Evolutionary conservation across 805 yeast species (phyloP).

Genomic region (Candida nonsorbophila): DNA sequence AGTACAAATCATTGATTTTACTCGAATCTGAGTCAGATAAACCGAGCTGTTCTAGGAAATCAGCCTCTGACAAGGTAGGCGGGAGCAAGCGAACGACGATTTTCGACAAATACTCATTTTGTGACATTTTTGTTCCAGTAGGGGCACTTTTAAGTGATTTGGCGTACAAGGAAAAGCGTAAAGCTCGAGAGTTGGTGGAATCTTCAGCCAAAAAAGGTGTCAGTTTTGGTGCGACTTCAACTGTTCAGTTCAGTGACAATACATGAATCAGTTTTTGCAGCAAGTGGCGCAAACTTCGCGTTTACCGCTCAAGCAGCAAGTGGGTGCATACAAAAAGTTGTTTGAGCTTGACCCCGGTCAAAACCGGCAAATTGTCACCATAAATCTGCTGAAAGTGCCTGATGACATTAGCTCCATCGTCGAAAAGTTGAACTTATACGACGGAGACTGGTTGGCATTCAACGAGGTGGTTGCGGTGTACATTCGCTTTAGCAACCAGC

Average conservation of each 20-base stretch:
- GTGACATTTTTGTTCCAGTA: too few species aligned
- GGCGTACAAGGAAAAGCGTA: too few species aligned
- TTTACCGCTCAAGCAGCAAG: constrained; percentile 5
- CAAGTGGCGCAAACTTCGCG: constrained; percentile 2
- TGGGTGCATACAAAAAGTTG: constrained; percentile 4
- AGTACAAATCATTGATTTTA: constrained; percentile 19
- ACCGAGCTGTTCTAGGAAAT: constrained; percentile 17
- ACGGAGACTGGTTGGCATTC: constrained; percentile 43
- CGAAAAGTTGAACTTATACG: constrained; percentile 3
- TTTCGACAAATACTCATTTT: too few species aligned
- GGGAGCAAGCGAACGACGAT: constrained; percentile 42
- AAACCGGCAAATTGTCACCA: constrained; percentile 3
- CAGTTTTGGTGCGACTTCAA: too few species aligned
- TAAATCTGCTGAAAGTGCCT: too few species aligned
- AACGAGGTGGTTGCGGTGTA: constrained; percentile 41
- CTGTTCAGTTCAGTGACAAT: too few species aligned
- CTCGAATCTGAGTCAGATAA: constrained; percentile 7
- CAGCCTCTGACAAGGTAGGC: constrained; percentile 25
- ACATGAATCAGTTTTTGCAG: constrained; percentile 9
- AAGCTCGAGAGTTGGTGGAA: too few species aligned
- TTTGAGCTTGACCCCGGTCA: constrained; percentile 9
- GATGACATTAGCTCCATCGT: constrained; percentile 1
- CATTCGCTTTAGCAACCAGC: constrained; percentile 41
- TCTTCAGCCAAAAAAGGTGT: too few species aligned
- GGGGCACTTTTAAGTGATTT: too few species aligned